Evolutionary conservation across 176 grass and related monocot species (phyloP).

Genomic region (Neostapfia colusana): DNA sequence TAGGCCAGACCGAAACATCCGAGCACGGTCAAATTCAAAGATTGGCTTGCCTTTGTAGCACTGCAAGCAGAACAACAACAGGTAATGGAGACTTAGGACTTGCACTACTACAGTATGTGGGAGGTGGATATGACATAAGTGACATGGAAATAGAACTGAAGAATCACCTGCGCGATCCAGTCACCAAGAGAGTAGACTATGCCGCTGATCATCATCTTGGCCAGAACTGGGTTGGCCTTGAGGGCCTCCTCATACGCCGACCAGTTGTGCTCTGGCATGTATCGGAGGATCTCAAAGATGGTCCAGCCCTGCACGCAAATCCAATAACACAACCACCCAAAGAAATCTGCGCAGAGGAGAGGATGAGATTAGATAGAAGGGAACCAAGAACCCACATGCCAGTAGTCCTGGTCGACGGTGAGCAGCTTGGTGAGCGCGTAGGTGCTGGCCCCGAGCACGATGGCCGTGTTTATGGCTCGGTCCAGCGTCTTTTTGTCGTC

Average conservation of each 20-base stretch:
- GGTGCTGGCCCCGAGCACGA: conserved; percentile 87
- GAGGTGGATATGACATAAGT: background rate
- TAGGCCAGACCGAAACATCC: conserved; percentile 87
- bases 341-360: background rate
- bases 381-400: conserved; percentile 59
- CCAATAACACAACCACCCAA: background rate
- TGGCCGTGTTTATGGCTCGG: conserved; percentile 71
- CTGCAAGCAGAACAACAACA: conserved; percentile 35
- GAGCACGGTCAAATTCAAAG: conserved; percentile 85
- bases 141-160: background rate
- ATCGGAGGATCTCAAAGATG: conserved; percentile 83
- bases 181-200: conserved; percentile 93
- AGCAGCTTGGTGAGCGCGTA: conserved; percentile 92
- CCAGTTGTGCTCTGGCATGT: conserved; percentile 96
- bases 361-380: background rate
- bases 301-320: conserved; percentile 73
- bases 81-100: background rate
- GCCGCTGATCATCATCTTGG: conserved; percentile 99
- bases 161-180: conserved; percentile 87
- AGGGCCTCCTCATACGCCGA: conserved; percentile 89
- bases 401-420: conserved; percentile 94
- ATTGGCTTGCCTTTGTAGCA: conserved; percentile 88
- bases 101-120: background rate
- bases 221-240: conserved; percentile 85
- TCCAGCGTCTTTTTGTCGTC: conserved; percentile 52